Percentiles rank a stretch among this genome's conserved stretches.
These are phyloP conservation scores for Boletus rubropictus DNA, from an alignment of 768 basidiomycete genomes.

Conservation along the genomic window DNA sequence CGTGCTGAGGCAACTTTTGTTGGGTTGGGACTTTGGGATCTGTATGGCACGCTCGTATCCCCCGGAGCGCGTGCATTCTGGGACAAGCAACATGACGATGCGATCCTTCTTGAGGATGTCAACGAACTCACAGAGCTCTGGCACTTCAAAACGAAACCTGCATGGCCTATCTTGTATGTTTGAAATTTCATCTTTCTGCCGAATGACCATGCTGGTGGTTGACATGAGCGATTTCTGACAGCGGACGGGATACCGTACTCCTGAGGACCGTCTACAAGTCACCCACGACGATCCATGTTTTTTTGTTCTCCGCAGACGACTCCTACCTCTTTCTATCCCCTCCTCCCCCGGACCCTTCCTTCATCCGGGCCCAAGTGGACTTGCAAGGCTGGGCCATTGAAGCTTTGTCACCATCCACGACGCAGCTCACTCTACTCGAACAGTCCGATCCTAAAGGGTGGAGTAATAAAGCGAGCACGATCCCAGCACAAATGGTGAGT, in stretches of 20 bases:
- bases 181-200: slow-evolving; percentile 9
- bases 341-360: slow-evolving; percentile 61
- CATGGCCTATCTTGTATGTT: slow-evolving; percentile 89
- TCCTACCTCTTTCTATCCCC: slow-evolving; percentile 75
- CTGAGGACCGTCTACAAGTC: slow-evolving; percentile 97
- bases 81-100: slow-evolving; percentile 90
- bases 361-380: slow-evolving; percentile 93
- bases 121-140: slow-evolving; percentile 89
- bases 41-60: slow-evolving; percentile 81
- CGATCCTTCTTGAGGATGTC: slow-evolving; percentile 79
- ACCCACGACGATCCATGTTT: slow-evolving; percentile 89
- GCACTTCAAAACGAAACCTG: slow-evolving; percentile 86
- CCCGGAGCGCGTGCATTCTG: slow-evolving; percentile 78
- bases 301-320: slow-evolving; percentile 91
- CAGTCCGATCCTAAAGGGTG: slow-evolving; percentile 97
- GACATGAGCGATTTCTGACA: slow-evolving; percentile 28
- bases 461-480: slow-evolving; percentile 84
- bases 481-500: slow-evolving; percentile 90
- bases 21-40: slow-evolving; percentile 91
- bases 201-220: neutral
- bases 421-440: slow-evolving; percentile 86
- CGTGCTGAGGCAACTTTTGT: slow-evolving; percentile 97
- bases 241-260: slow-evolving; percentile 85
- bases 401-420: slow-evolving; percentile 89
- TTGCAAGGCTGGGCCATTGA: slow-evolving; percentile 99